Percentiles rank a stretch among this genome's conserved stretches.
Conservation (phyloP, 2,329 filamentous ascomycete species). For the Thielaviopsis populi region DNA sequence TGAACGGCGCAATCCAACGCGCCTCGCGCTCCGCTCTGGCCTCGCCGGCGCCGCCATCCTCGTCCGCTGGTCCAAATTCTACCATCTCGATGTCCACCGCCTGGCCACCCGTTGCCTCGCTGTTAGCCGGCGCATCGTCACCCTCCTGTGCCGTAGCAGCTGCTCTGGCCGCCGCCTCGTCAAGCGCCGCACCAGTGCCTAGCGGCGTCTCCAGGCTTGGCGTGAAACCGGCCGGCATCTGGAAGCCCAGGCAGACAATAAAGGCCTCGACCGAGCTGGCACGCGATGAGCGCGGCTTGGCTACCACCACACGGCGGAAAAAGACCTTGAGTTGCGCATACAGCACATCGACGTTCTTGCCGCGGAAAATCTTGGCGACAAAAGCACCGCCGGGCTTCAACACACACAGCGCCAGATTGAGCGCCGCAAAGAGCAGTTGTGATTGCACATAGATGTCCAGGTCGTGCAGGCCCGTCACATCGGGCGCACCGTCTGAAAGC, state of each 20-base stretch:
- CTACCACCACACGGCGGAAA: slow-evolving; percentile 71
- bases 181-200: slow-evolving; percentile 38
- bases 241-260: slow-evolving; percentile 84
- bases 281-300: slow-evolving; percentile 86
- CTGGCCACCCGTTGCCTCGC: slow-evolving; percentile 13
- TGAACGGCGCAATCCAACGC: slow-evolving; percentile 85
- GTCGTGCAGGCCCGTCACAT: slow-evolving; percentile 92
- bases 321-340: slow-evolving; percentile 89
- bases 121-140: neutral
- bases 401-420: slow-evolving; percentile 87
- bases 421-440: slow-evolving; percentile 81
- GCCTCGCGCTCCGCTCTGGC: slow-evolving; percentile 20
- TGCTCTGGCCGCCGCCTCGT: slow-evolving; percentile 20
- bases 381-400: slow-evolving; percentile 88
- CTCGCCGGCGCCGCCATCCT: neutral
- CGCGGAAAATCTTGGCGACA: slow-evolving; percentile 94
- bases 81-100: slow-evolving; percentile 14
- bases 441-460: slow-evolving; percentile 97
- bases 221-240: slow-evolving; percentile 59
- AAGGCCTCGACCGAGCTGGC: slow-evolving; percentile 96
- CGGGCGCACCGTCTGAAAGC: slow-evolving; percentile 85
- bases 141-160: slow-evolving; percentile 33
- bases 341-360: slow-evolving; percentile 85
- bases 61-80: slow-evolving; percentile 20
- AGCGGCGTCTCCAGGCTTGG: slow-evolving; percentile 63